Evolutionary conservation across 2,329 filamentous ascomycete species (phyloP).

Genomic region (Dothideomycetidae sp.): DNA sequence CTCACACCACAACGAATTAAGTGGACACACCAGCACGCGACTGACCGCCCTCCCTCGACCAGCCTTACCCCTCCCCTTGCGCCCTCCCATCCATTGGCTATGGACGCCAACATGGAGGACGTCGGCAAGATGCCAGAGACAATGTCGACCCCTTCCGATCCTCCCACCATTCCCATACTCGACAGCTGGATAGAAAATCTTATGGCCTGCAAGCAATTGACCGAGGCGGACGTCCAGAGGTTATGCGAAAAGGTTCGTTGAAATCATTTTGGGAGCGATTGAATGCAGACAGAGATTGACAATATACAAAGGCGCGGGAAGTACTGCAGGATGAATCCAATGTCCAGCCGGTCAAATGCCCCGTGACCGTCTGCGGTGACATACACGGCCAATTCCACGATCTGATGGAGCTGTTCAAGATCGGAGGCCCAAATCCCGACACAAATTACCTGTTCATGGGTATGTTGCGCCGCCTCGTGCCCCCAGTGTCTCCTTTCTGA

Average conservation of each 20-base stretch:
- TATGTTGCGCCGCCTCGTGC: conserved; percentile 31
- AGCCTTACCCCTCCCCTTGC: too few species aligned
- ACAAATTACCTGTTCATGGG: conserved; percentile 99
- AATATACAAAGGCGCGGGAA: conserved; percentile 59
- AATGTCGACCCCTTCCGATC: conserved; percentile 58
- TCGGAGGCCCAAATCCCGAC: conserved; percentile 92
- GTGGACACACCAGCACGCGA: neutral
- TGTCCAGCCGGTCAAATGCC: conserved; percentile 98
- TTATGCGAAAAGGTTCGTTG: conserved; percentile 88
- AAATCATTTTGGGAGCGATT: too few species aligned
- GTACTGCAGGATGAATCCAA: conserved; percentile 96
- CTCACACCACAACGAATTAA: too few species aligned
- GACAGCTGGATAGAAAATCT: conserved; percentile 98
- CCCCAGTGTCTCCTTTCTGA: conserved; percentile 4
- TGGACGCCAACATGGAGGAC: conserved; percentile 99
- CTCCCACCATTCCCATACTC: conserved; percentile 78
- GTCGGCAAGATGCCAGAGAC: conserved; percentile 74
- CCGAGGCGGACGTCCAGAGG: conserved; percentile 85
- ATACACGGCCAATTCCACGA: conserved; percentile 99
- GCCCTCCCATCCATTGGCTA: conserved; percentile 24
- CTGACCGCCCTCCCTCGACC: too few species aligned
- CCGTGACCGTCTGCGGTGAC: conserved; percentile 95
- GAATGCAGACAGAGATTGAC: conserved; percentile 2
- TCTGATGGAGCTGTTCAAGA: conserved; percentile 98
- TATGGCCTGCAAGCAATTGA: conserved; percentile 97